These are phyloP conservation scores for Phytopythium ostracodes DNA, from an alignment of 352 stramenopile genomes.

Conservation along the genomic window DNA sequence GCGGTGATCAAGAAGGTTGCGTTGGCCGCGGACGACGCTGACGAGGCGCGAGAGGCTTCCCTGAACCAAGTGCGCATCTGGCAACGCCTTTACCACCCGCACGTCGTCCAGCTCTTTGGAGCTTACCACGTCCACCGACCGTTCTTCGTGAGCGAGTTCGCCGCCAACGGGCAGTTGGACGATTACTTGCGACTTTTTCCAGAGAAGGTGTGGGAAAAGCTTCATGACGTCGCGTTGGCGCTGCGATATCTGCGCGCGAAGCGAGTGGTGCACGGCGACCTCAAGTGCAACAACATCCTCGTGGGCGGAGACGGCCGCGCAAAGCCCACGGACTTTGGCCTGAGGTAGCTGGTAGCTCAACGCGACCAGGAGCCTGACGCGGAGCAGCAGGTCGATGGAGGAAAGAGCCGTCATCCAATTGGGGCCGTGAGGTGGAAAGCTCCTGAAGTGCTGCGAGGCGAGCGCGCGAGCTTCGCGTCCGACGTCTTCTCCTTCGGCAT, in stretches of 20 bases:
- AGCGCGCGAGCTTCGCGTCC: conserved; percentile 8
- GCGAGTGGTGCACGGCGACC: conserved; percentile 12
- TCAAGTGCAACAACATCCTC: conserved; percentile 23
- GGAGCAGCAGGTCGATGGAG: not conserved
- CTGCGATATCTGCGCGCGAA: conserved; percentile 19
- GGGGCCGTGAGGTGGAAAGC: conserved; percentile 16
- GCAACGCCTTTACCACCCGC: conserved; percentile 14
- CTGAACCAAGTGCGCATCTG: conserved; percentile 18
- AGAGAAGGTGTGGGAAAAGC: conserved; percentile 7
- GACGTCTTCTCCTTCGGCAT: conserved; percentile 16
- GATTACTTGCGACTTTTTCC: conserved; percentile 8
- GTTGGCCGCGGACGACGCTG: not conserved
- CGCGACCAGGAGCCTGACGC: not conserved
- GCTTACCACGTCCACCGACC: conserved; percentile 13
- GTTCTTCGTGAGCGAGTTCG: conserved; percentile 20
- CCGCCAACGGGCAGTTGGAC: conserved; percentile 10
- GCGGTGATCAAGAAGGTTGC: conserved; percentile 20
- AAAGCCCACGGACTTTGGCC: conserved; percentile 4
- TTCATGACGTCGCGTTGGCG: conserved; percentile 15
- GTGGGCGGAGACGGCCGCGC: not conserved
- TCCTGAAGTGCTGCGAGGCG: conserved; percentile 10
- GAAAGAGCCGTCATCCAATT: not conserved
- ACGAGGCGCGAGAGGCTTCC: conserved; percentile 1
- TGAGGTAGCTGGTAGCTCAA: not conserved
- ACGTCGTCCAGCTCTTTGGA: conserved; percentile 19